Base-by-base conservation (phyloP, 768 basidiomycete species). In the Kwoniella pini region DNA sequence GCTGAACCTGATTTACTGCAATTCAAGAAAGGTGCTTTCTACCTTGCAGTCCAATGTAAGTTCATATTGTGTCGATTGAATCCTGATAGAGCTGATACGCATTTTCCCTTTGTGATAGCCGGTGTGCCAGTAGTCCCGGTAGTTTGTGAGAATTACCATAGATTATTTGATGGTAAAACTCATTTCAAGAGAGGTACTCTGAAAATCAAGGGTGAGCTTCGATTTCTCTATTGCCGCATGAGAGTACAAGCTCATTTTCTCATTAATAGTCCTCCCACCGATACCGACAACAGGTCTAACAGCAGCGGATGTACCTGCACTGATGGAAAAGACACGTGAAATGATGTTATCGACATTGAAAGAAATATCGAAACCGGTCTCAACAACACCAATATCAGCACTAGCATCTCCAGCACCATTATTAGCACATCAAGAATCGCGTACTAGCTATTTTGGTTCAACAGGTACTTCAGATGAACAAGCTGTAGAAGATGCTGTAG, bases 11-110 rank as follows among this genome's bases (percentile, higher is more conserved):
- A 85, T 45, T 80, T 98, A 74, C 82, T 89, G 3, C 88, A 90
- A 2, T 87, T 98, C 82, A 98, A 98, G 83, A 98, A 96, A 79
- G 95, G 95, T 40, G 94, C 92, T 4, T 98, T 97, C 83, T 91
- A 98, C 75, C 84, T 96, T 48, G 95, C 95, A 33, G 83, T 97
- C 26, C 87, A 92, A 79, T 67, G 74, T 72, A 49, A 67, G 74
- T 51, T 31, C 30, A 56, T 21, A 13, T 56, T 42, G 26, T 21
- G 0, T 21, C 31, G 43, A 6, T 33, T 3, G 12, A 4, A 10
- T 19, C n/a, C 22, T 43, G 31, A 30, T 11, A n/a, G 28, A n/a
- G 26, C 27, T 30, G 5, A 45, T 46, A 57, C 63, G 44, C 65
- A 38, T 4, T 22, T 22, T 17, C 27, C 30, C 15, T n/a, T 2